Percentiles rank a stretch among this genome's conserved stretches.
Conservation (phyloP, 441 rosid species). For the Populus tomentosa region DNA sequence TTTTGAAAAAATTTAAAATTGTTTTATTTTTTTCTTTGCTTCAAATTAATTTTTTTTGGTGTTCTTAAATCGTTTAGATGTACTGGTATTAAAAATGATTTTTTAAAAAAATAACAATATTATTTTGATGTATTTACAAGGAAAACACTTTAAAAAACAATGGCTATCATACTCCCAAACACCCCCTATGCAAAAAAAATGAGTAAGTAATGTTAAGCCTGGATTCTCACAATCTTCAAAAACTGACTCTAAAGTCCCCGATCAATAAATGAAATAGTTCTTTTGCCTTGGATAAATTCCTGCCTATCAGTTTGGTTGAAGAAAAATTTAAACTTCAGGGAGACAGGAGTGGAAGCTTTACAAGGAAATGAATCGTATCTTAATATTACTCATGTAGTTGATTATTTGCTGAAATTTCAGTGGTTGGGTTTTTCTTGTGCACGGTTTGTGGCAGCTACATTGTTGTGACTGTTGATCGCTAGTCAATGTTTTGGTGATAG, state of each 20-base stretch:
- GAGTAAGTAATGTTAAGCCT: neutral
- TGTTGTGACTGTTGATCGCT: neutral
- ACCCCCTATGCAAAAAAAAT: neutral
- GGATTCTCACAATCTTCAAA: too few relatives aligned
- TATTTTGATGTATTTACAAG: too few relatives aligned
- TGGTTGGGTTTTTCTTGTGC: neutral
- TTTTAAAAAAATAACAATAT: too few relatives aligned
- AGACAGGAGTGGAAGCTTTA: neutral
- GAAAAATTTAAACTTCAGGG: neutral
- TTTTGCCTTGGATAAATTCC: neutral
- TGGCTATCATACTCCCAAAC: too few relatives aligned
- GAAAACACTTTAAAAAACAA: too few relatives aligned
- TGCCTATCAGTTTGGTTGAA: neutral
- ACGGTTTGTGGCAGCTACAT: too few relatives aligned
- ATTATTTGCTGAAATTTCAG: neutral
- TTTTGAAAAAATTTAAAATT: too few relatives aligned
- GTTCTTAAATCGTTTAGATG: too few relatives aligned
- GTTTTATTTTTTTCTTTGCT: too few relatives aligned
- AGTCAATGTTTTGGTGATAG: neutral
- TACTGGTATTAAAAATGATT: too few relatives aligned
- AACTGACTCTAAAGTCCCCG: too few relatives aligned
- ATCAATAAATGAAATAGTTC: neutral
- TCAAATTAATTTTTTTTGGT: too few relatives aligned
- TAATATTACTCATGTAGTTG: neutral
- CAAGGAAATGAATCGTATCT: neutral